phyloP scores from a whole-genome alignment of 805 yeast genomes.

The Sugiyamaella marilandica region DNA sequence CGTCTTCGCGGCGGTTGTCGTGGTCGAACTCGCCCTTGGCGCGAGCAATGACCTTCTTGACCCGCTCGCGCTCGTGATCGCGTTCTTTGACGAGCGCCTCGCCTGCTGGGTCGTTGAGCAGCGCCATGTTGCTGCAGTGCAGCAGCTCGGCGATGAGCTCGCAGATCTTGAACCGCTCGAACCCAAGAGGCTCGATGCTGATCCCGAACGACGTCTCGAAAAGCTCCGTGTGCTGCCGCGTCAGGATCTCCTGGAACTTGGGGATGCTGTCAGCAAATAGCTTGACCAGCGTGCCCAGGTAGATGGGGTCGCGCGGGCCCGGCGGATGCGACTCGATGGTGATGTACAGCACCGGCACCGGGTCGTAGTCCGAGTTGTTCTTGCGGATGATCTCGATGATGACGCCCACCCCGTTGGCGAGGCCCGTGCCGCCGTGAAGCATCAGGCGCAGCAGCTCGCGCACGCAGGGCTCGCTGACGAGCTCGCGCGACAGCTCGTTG shows the following conservation, averaged over 20 bases:
- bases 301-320: conserved; percentile 85
- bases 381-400: conserved; percentile 91
- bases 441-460: conserved; percentile 66
- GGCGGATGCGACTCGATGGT: conserved; percentile 90
- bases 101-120: conserved; percentile 73
- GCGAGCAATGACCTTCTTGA: conserved; percentile 33
- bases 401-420: conserved; percentile 91
- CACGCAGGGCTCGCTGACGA: conserved; percentile 71
- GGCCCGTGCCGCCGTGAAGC: conserved; percentile 72
- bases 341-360: conserved; percentile 75
- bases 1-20: background rate
- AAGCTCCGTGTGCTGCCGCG: conserved; percentile 30
- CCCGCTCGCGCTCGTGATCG: conserved; percentile 58
- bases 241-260: conserved; percentile 59
- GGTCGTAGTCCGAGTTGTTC: conserved; percentile 93
- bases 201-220: conserved; percentile 60
- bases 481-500: conserved; percentile 84
- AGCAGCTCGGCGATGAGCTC: conserved; percentile 90
- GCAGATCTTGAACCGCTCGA: conserved; percentile 83
- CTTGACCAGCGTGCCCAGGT: conserved; percentile 77
- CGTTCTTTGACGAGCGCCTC: conserved; percentile 63
- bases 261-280: conserved; percentile 74
- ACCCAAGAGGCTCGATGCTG: conserved; percentile 70
- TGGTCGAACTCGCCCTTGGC: conserved; percentile 29
- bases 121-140: conserved; percentile 96